Base-by-base conservation (phyloP, 2,329 filamentous ascomycete genomes). In the Raffaelea arxii region DNA sequence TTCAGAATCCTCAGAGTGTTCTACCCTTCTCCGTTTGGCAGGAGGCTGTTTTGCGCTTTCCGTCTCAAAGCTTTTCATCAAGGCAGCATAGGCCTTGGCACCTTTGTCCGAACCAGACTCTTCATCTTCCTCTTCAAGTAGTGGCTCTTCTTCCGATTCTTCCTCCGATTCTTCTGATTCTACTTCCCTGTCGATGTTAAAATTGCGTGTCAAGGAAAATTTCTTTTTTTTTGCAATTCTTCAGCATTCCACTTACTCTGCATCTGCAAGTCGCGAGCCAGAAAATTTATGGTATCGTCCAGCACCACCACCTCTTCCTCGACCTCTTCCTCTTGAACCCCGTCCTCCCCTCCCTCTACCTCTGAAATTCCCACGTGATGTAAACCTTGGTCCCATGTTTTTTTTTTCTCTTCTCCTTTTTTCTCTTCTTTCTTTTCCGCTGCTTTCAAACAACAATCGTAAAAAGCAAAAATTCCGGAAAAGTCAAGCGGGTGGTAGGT, bases 11-110 rank as follows among this genome's bases (percentile, higher is more conserved):
- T 55, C 53, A 41, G 49, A 51, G 43, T 72, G 67, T 22, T 71
- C 69, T 9, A 81, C 52, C 55, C 81, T 82, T 47, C 78, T 68
- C 58, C 76, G 68, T 57, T 82, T 83, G 1, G 47, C 42, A 2
- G 72, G 62, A 37, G 66, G 70, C 2, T 69, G 71, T 21, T 53
- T 57, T 21, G 62, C 57, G 4, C 67, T 64, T 23, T 36, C 32
- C 6, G 73, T 68, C 3, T 68, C 65, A 42, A 83, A 64, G 48
- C 74, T 80, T 55, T 80, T 71, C 55, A 83, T 65, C 6, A 83
- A 65, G 7, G 74, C 66, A 62, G 73, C 65, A 52, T 82, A 83
- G 4, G 79, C 72, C 25, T 50, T 41, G 21, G 66, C 62, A 23
- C 63, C 45, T 10, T 66, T 55, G 5, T 62, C 66, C 21, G 63